Conservation (phyloP, 1,284 basidiomycete genomes). For the Pterula multifida region DNA sequence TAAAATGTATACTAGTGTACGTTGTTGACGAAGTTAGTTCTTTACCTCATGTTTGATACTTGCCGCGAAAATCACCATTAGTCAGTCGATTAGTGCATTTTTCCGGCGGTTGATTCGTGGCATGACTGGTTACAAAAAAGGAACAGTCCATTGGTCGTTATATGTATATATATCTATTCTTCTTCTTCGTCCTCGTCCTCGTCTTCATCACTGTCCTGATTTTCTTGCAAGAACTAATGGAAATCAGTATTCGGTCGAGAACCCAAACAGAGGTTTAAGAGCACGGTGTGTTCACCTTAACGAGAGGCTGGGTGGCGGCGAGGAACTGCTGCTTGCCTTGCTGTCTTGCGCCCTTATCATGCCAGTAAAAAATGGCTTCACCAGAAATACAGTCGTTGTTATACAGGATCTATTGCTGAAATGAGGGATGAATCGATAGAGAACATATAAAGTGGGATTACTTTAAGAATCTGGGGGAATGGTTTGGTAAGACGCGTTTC, state of each 20-base stretch:
- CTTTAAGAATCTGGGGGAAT: conserved; percentile 90
- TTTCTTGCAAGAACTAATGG: conserved; percentile 65
- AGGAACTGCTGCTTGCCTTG: conserved; percentile 93
- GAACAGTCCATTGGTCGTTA: not conserved
- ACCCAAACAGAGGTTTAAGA: not conserved
- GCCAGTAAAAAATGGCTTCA: conserved; percentile 95
- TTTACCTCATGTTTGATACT: conserved; percentile 8
- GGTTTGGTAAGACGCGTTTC: conserved; percentile 89
- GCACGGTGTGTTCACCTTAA: conserved; percentile 54
- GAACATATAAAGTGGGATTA: conserved; percentile 14
- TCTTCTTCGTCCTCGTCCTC: conserved; percentile 30
- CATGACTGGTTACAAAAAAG: conserved; percentile 3
- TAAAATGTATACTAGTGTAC: conserved; percentile 6
- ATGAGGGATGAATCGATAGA: conserved; percentile 5
- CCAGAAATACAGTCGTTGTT: conserved; percentile 91
- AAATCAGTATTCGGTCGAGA: conserved; percentile 7
- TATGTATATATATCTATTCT: not conserved
- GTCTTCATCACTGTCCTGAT: conserved; percentile 68
- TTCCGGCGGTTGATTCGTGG: no score
- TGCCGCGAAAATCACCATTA: conserved; percentile 1
- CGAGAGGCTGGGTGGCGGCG: conserved; percentile 77
- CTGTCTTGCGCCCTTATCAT: conserved; percentile 90
- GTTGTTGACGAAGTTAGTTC: conserved; percentile 9
- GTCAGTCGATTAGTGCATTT: no score
- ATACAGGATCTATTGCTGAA: conserved; percentile 63